Evolutionary conservation across 768 basidiomycete species (phyloP).

Genomic region (Hygrocybe punicea): DNA sequence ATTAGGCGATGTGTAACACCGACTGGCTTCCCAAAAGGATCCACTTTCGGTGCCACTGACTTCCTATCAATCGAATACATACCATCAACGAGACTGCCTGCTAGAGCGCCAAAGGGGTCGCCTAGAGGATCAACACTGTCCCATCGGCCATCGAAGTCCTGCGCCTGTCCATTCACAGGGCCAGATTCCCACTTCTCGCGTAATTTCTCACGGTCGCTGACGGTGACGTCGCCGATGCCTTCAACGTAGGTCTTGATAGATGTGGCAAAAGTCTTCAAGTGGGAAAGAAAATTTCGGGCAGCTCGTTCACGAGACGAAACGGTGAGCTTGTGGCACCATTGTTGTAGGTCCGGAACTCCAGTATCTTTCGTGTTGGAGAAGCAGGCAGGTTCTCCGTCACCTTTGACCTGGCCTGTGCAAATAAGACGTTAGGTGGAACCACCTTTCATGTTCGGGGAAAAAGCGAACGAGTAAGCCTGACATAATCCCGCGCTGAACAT

Average conservation of each 20-base stretch:
- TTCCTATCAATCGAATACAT: constrained; percentile 36
- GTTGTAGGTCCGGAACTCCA: constrained; percentile 53
- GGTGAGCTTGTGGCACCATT: constrained; percentile 57
- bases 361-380: constrained; percentile 53
- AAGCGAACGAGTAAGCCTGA: constrained; percentile 47
- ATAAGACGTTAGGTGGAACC: background rate
- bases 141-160: constrained; percentile 12
- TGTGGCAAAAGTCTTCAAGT: constrained; percentile 48
- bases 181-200: constrained; percentile 53
- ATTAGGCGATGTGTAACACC: constrained; percentile 48
- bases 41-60: constrained; percentile 37
- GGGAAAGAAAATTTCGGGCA: constrained; percentile 43
- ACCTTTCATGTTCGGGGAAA: background rate
- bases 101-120: constrained; percentile 30
- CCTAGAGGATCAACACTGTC: constrained; percentile 32
- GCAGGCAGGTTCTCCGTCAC: constrained; percentile 56
- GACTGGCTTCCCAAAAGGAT: constrained; percentile 38
- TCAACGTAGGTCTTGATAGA: constrained; percentile 48
- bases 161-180: constrained; percentile 6
- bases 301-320: constrained; percentile 49
- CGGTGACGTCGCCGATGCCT: constrained; percentile 52
- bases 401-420: constrained; percentile 50
- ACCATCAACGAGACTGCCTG: constrained; percentile 22
- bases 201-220: constrained; percentile 47
- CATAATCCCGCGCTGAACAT: constrained; percentile 58